Base-by-base conservation (phyloP, 495 filamentous ascomycete species). In the Hypoxylon intermedium region DNA sequence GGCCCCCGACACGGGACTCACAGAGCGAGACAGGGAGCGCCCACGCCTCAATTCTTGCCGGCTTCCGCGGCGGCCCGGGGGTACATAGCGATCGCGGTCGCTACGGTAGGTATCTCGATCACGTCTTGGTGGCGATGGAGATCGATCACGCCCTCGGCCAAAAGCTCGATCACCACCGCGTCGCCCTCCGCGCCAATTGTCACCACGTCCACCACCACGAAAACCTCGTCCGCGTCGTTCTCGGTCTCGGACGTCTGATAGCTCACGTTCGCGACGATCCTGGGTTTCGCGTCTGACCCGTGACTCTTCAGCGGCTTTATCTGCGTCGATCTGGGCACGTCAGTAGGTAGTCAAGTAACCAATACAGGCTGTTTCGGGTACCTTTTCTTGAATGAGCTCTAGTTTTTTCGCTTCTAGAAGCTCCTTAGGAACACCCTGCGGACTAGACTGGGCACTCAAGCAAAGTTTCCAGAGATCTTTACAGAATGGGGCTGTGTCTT, bases 351-450 rank as follows among this genome's bases (percentile, higher is more conserved):
- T 16, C 33, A 6, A 28, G 16, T 5, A 54, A 42, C 33, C 16
- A 49, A 52, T 34, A 26, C 24, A 21, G 50, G 21, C 19, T 19
- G 3, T 5, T 40, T 24, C 23, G 24, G 30, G 18, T 73, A 94
- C 94, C 87, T 95, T 96, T 66, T 96, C 91, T 72, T 96, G 91
- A 30, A 93, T 88, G 31, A 98, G 78, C 70, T 98, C 94, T 16
- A 89, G 77, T 75, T 97, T 98, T 80, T 98, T 98, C 3, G 93
- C 91, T 70, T 98, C 95, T 5, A 98, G 71, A 26, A 98, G 78
- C 74, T 98, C 93, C 70, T 95, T 92, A 0, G 94, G 94, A 31
- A 99, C 91, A 40, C 93, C 93, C 72, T 93, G 89, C 1, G 89
- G 84, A 70, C 87, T 97, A 42, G 83, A 79, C 72, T 99, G 94